phyloP scores from a whole-genome alignment of 495 filamentous ascomycete genomes.

The Penicillium pulvis region DNA sequence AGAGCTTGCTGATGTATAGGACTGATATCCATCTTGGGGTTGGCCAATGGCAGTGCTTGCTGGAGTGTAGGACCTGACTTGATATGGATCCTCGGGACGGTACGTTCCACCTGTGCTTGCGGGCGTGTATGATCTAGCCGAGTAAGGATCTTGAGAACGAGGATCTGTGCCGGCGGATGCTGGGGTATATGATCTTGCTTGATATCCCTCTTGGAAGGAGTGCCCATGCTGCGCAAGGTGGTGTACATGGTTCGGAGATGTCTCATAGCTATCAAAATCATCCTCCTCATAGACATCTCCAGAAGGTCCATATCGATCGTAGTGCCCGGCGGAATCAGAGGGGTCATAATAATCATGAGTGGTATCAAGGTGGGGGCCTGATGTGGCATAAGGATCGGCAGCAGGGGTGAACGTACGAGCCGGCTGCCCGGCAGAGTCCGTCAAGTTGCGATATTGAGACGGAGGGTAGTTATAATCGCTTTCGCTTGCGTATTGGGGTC shows the following conservation, averaged over 20 bases:
- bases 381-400: constrained; percentile 19
- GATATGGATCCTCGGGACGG: constrained; percentile 17
- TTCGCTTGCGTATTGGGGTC: constrained; percentile 13
- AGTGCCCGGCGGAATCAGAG: constrained; percentile 1
- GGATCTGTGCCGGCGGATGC: neutral
- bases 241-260: constrained; percentile 3
- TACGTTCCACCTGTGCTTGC: constrained; percentile 3
- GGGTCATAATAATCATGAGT: constrained; percentile 13
- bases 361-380: neutral
- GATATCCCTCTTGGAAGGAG: constrained; percentile 14
- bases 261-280: neutral
- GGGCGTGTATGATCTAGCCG: constrained; percentile 8
- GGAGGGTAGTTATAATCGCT: constrained; percentile 4
- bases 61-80: constrained; percentile 12
- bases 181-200: constrained; percentile 7
- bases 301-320: constrained; percentile 1
- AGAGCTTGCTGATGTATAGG: neutral
- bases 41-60: neutral
- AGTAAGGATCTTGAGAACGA: constrained; percentile 14
- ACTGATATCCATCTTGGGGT: neutral
- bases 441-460: constrained; percentile 21
- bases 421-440: constrained; percentile 13
- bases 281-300: constrained; percentile 7
- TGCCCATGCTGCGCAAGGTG: constrained; percentile 13
- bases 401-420: constrained; percentile 18